Evolutionary conservation across 2,329 filamentous ascomycete genomes (phyloP).

Genomic region (Trichophyton benhamiae): DNA sequence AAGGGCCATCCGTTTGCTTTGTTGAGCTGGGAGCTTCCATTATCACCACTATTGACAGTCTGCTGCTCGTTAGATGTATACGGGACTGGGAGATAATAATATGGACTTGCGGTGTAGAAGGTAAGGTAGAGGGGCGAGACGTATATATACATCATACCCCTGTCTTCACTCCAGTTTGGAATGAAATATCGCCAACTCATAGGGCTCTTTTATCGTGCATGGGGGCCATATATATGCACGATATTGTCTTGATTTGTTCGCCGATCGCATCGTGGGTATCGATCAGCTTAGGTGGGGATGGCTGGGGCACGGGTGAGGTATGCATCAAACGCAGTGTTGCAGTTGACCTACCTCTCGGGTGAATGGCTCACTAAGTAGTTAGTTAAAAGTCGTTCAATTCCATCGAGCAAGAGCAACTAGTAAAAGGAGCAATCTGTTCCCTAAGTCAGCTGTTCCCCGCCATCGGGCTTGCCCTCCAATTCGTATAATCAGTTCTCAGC

Average conservation of each 20-base stretch:
- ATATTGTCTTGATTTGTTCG: background rate
- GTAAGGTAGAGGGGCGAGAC: background rate
- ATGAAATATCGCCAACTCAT: conserved; percentile 2
- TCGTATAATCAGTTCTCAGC: no score
- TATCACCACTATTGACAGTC: background rate
- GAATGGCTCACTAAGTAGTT: no score
- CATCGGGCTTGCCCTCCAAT: no score
- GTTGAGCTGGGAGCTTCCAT: background rate
- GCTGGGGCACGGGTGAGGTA: background rate
- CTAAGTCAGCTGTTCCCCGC: no score
- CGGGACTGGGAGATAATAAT: background rate
- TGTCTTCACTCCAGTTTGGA: background rate
- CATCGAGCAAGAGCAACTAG: no score
- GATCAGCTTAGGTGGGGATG: no score
- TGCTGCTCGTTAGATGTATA: background rate
- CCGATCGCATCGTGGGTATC: background rate
- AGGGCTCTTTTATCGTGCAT: background rate
- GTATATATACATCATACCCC: background rate
- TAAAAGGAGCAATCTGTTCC: no score
- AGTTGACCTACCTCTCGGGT: background rate
- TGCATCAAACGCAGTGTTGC: background rate
- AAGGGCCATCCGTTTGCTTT: background rate
- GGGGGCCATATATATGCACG: background rate
- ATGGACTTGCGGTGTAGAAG: background rate
- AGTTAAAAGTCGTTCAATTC: no score